Percentiles rank a stretch among this genome's conserved stretches.
Evolutionary conservation across 2,329 filamentous ascomycete genomes (phyloP).

Genomic region (Pseudocercospora vitis): DNA sequence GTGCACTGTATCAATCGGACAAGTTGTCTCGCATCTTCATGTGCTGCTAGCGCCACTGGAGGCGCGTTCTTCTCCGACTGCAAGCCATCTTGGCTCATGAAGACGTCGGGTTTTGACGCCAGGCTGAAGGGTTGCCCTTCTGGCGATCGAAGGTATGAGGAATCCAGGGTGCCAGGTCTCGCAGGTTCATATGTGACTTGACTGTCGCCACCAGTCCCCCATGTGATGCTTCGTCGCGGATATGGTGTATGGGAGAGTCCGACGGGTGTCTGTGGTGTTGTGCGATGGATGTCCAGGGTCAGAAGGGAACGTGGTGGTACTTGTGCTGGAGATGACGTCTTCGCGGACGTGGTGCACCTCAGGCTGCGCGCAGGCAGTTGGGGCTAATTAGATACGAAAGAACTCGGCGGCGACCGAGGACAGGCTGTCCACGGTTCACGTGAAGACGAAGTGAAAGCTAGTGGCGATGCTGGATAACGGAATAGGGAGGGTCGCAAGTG

Average conservation of each 20-base stretch:
- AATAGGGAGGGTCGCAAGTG: neutral
- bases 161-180: slow-evolving; percentile 17
- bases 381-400: slow-evolving; percentile 4
- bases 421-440: neutral
- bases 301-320: slow-evolving; percentile 5
- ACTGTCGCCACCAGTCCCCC: slow-evolving; percentile 15
- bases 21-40: slow-evolving; percentile 60
- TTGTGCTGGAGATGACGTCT: slow-evolving; percentile 15
- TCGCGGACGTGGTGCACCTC: slow-evolving; percentile 6
- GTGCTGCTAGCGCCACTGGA: slow-evolving; percentile 46
- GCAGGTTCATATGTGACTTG: slow-evolving; percentile 19
- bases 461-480: slow-evolving; percentile 9
- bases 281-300: neutral
- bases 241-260: neutral
- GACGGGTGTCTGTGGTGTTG: neutral
- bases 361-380: slow-evolving; percentile 6
- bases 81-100: slow-evolving; percentile 73
- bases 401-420: slow-evolving; percentile 14
- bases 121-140: slow-evolving; percentile 21
- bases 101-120: slow-evolving; percentile 69
- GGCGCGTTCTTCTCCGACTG: slow-evolving; percentile 57
- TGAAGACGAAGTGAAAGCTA: slow-evolving; percentile 5
- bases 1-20: slow-evolving; percentile 77
- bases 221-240: slow-evolving; percentile 12
- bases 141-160: slow-evolving; percentile 16